phyloP scores from a whole-genome alignment of 75 land plant genomes.

The Picea glauca region DNA sequence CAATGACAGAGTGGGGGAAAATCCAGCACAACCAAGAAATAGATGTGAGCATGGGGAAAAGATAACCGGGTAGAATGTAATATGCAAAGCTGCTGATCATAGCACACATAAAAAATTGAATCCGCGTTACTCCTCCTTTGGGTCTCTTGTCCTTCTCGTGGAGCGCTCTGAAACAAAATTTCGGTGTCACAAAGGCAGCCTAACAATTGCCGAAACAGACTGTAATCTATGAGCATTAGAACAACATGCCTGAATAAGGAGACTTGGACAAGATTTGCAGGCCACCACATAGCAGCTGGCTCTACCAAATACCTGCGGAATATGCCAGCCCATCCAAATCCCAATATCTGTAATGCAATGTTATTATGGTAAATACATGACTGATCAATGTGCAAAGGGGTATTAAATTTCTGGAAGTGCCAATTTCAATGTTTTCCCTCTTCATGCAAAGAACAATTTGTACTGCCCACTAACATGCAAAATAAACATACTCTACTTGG shows the following conservation, averaged over 20 bases:
- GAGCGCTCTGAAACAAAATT: constrained; percentile 22
- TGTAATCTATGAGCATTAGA: constrained; percentile 4
- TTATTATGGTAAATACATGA: neutral
- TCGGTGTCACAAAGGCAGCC: too few species aligned
- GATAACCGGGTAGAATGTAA: constrained; percentile 55
- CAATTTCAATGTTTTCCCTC: constrained; percentile 6
- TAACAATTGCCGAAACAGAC: too few species aligned
- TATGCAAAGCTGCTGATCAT: constrained; percentile 48
- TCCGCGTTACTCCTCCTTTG: constrained; percentile 29
- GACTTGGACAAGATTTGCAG: constrained; percentile 33
- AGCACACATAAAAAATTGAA: constrained; percentile 42
- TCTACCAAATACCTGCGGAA: constrained; percentile 35
- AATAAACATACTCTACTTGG: neutral
- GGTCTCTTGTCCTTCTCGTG: constrained; percentile 24
- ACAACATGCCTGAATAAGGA: constrained; percentile 18
- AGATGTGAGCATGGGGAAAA: constrained; percentile 43
- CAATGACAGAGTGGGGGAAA: constrained; percentile 40
- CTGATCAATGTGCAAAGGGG: neutral
- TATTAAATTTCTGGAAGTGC: neutral
- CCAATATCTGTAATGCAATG: constrained; percentile 18
- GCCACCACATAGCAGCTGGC: constrained; percentile 52
- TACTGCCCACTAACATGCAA: neutral
- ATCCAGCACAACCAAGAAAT: constrained; percentile 51
- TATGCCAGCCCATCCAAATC: constrained; percentile 46
- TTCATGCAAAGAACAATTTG: too few species aligned